These are phyloP conservation scores for Magnusiomyces tetraspermus DNA, from an alignment of 1,139 yeast genomes.

Conservation along the genomic window DNA sequence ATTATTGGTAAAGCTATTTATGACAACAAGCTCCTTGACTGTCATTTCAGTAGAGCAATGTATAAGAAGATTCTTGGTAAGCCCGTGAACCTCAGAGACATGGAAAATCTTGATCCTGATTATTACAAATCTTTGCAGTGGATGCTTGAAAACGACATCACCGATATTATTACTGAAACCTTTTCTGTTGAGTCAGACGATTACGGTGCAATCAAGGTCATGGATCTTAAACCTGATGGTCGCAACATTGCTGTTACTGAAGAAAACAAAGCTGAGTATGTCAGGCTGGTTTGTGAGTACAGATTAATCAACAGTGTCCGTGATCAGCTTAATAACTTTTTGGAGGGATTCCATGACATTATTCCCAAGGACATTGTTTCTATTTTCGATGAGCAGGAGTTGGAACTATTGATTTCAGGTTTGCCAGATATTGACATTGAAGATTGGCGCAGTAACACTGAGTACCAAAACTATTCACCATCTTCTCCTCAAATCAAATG, in stretches of 20 bases:
- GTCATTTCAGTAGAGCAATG: slow-evolving; percentile 93
- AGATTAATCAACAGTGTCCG: slow-evolving; percentile 72
- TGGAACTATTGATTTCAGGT: slow-evolving; percentile 87
- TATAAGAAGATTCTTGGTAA: slow-evolving; percentile 79
- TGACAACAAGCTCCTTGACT: slow-evolving; percentile 81
- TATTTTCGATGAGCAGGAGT: slow-evolving; percentile 90
- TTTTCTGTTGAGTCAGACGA: slow-evolving; percentile 92
- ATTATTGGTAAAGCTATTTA: slow-evolving; percentile 90
- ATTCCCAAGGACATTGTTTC: slow-evolving; percentile 81
- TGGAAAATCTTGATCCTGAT: slow-evolving; percentile 90
- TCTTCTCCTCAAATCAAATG: slow-evolving; percentile 85
- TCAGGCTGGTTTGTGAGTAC: slow-evolving; percentile 75
- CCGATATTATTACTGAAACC: slow-evolving; percentile 93
- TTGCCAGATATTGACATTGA: slow-evolving; percentile 91
- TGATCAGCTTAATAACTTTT: slow-evolving; percentile 80
- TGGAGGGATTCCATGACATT: slow-evolving; percentile 77
- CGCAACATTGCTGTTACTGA: slow-evolving; percentile 80
- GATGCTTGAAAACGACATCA: slow-evolving; percentile 94
- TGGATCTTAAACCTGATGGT: slow-evolving; percentile 78
- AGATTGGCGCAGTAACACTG: slow-evolving; percentile 88
- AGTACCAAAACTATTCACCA: slow-evolving; percentile 74
- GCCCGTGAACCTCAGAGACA: slow-evolving; percentile 78
- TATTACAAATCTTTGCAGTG: slow-evolving; percentile 87
- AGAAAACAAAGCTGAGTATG: slow-evolving; percentile 84
- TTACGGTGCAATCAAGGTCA: slow-evolving; percentile 76